phyloP scores from a whole-genome alignment of 202 grass and related monocot species.

The Saccharum hybrid region DNA sequence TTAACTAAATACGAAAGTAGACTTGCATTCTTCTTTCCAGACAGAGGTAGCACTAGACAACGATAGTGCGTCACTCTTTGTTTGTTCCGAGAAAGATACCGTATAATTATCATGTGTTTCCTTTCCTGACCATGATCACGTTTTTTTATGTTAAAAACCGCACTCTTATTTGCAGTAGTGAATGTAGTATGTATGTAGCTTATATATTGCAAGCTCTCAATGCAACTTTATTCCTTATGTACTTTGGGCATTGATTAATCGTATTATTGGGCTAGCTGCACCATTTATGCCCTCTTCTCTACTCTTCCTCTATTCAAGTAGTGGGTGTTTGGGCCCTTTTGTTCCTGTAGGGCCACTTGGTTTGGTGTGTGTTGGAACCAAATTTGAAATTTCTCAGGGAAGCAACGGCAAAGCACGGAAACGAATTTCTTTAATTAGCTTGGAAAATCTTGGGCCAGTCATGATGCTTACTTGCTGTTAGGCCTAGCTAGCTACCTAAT shows the following conservation, averaged over 20 bases:
- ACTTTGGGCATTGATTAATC: conserved; percentile 12
- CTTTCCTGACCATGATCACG: background rate
- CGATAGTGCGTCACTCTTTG: background rate
- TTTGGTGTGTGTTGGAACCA: conserved; percentile 39
- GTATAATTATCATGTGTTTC: background rate
- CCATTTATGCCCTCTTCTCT: background rate
- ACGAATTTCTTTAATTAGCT: conserved; percentile 1
- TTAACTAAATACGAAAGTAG: background rate
- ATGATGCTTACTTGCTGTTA: conserved; percentile 54
- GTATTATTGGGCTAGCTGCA: background rate
- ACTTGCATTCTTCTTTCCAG: background rate
- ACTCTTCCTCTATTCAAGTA: conserved; percentile 18
- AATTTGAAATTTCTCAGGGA: conserved; percentile 39
- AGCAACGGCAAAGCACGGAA: conserved; percentile 48
- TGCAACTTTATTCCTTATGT: conserved; percentile 30
- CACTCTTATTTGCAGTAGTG: background rate
- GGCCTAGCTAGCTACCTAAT: conserved; percentile 39
- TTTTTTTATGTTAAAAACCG: background rate
- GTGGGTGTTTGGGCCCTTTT: background rate
- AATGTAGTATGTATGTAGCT: background rate
- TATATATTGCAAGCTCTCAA: background rate
- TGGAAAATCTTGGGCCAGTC: conserved; percentile 43
- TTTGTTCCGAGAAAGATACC: background rate
- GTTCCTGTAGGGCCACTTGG: conserved; percentile 23
- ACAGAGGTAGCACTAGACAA: background rate